phyloP scores from a whole-genome alignment of 208 protist genomes.

The Plasmodiophora brassicae region DNA sequence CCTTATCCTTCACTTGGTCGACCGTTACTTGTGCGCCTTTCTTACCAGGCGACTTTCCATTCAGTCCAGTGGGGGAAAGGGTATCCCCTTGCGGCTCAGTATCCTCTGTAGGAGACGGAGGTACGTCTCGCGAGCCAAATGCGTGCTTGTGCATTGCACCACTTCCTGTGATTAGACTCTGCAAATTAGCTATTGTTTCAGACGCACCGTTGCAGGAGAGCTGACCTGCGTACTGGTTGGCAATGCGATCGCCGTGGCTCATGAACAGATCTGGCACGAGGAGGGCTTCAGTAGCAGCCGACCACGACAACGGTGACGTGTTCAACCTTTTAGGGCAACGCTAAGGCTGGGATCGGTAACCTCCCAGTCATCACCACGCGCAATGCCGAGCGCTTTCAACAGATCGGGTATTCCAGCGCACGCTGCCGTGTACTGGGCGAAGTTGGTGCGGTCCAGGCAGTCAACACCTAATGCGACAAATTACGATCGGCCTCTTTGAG shows the following conservation, averaged over 20 bases:
- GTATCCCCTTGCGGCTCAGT: too few relatives aligned
- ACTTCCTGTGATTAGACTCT: background rate
- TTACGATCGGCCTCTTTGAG: background rate
- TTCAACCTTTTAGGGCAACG: background rate
- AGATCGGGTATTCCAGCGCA: background rate
- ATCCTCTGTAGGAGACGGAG: too few relatives aligned
- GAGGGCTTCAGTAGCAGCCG: too few relatives aligned
- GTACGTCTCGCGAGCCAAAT: too few relatives aligned
- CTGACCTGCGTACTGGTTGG: background rate
- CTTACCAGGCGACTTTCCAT: background rate
- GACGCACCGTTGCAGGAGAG: background rate
- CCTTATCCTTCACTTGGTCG: background rate
- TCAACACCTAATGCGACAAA: background rate
- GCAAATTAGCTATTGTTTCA: background rate
- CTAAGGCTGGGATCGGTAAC: background rate
- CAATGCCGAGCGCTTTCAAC: background rate
- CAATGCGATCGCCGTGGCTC: conserved; percentile 10
- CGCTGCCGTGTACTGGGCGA: background rate
- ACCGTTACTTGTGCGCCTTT: background rate
- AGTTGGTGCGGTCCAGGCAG: conserved; percentile 20
- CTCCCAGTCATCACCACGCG: background rate
- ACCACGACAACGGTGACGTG: background rate
- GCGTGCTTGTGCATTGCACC: conserved; percentile 24
- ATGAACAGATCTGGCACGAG: conserved; percentile 29
- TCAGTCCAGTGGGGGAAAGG: too few relatives aligned